These are phyloP conservation scores for Arthrobotrys musiformis DNA, from an alignment of 2,329 filamentous ascomycete species.

Conservation along the genomic window DNA sequence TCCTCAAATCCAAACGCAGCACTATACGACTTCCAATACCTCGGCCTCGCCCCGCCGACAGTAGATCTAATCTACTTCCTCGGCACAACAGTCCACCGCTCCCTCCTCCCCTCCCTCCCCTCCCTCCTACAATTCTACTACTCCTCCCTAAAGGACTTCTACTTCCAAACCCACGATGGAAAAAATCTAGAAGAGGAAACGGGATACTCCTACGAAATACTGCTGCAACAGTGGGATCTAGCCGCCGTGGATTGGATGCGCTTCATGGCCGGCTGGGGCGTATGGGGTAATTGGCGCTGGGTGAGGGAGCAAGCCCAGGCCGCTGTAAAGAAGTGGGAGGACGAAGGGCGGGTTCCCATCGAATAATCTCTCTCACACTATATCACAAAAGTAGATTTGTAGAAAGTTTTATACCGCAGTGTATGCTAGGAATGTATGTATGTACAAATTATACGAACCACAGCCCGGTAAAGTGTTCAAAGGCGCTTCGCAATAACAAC, in stretches of 20 bases:
- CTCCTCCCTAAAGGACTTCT: no score
- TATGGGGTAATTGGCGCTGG: constrained; percentile 57
- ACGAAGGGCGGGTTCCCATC: constrained; percentile 1
- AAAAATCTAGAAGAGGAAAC: constrained; percentile 59
- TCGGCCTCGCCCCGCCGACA: constrained; percentile 72
- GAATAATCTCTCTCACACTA: no score
- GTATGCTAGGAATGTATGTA: no score
- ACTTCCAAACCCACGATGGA: constrained; percentile 26
- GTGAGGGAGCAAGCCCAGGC: constrained; percentile 39
- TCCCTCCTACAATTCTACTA: no score
- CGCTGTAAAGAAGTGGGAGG: constrained; percentile 42
- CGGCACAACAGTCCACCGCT: constrained; percentile 61
- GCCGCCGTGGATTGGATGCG: constrained; percentile 74
- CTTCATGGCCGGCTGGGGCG: constrained; percentile 59
- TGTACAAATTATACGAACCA: no score
- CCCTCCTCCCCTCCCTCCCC: no score
- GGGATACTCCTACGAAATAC: constrained; percentile 68
- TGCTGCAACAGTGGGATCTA: constrained; percentile 73
- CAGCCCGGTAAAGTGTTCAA: no score
- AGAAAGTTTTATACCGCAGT: no score
- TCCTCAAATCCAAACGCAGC: constrained; percentile 62
- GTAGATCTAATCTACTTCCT: constrained; percentile 70
- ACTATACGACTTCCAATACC: constrained; percentile 77
- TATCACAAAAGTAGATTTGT: no score
- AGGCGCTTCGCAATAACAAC: background rate